Evolutionary conservation across 2,329 filamentous ascomycete species (phyloP).

Genomic region (Trichoderma arundinaceum): DNA sequence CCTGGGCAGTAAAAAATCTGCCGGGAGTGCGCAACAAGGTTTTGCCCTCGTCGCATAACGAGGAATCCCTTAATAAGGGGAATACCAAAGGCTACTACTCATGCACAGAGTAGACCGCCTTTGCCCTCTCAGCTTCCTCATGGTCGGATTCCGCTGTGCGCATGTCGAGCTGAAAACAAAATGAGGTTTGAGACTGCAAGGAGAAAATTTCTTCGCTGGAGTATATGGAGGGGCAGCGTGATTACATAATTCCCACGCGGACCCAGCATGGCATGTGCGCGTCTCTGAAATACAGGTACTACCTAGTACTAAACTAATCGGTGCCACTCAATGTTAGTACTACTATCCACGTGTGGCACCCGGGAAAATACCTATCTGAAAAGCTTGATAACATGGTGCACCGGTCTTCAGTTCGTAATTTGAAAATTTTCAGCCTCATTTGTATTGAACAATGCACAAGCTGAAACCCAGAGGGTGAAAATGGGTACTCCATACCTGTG

Average conservation of each 20-base stretch:
- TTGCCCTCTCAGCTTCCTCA: neutral
- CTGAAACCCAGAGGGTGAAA: no score
- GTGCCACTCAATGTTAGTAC: no score
- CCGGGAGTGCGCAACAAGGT: neutral
- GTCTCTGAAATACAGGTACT: no score
- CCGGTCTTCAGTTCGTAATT: no score
- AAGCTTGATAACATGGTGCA: no score
- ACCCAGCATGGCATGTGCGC: neutral
- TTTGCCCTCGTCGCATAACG: neutral
- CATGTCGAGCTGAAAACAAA: slow-evolving; percentile 26
- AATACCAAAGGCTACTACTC: neutral
- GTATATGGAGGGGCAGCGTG: slow-evolving; percentile 16
- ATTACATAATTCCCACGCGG: slow-evolving; percentile 1
- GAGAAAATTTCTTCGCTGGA: slow-evolving; percentile 16
- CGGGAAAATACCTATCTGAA: no score
- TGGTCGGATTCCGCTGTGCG: neutral
- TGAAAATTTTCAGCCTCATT: no score
- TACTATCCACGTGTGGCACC: no score
- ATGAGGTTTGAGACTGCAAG: neutral
- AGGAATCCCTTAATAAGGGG: neutral
- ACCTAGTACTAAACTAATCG: no score
- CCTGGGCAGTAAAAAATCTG: neutral
- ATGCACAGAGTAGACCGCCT: neutral
- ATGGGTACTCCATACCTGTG: neutral
- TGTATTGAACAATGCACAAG: no score